Base-by-base conservation (phyloP, 2,329 filamentous ascomycete species). In the Calonectria hongkongensis region DNA sequence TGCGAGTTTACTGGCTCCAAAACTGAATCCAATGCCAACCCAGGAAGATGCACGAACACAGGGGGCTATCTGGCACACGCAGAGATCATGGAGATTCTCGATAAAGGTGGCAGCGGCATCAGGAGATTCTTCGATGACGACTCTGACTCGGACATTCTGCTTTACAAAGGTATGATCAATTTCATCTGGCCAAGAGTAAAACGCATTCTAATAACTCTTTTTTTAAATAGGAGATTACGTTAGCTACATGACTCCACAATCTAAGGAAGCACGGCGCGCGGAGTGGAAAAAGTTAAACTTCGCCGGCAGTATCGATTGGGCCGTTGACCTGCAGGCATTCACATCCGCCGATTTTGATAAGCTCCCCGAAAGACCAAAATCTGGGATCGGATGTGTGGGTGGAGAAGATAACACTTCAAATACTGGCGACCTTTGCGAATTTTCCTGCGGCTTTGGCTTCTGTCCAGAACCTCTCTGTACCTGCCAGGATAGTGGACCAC, bases 1-100 rank as follows among this genome's bases (percentile, higher is more conserved):
- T 73, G 73, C 25, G 36, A 68, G n/a, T 73, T 75, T 10, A 73
- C 71, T 2, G 66, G 71, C 18, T 58, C 71, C 7, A 30, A 28
- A n/a, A 47, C 36, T 16, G 16, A 54, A 18, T 73, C 60, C 0
- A 27, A 66, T 7, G 71, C 68, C 2, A 68, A 27, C 0, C 67
- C 64, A 0, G 56, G 73, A n/a, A 16, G 60, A 56, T 75, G 54
- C 27, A 75, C 68, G 2, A 66, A 64, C n/a, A 36, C 15, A 2
- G 30, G 15, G 16, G 73, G 73, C 2, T 74, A 73, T 13, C 12
- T 74, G n/a, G 25, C 71, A 1, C 15, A 64, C 21, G 66, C 56
- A 1, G 69, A 73, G n/a, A 74, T 74, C 28, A 54, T 21, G 7
- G 68, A 71, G 18, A 21, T 66, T 33, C n/a, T 62, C 47, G 60